Evolutionary conservation across 225 moss, liverwort and hornwort genomes (phyloP), one percentile per base, ranked within the genome.

Genomic region (Sphagnum tenellum): DNA sequence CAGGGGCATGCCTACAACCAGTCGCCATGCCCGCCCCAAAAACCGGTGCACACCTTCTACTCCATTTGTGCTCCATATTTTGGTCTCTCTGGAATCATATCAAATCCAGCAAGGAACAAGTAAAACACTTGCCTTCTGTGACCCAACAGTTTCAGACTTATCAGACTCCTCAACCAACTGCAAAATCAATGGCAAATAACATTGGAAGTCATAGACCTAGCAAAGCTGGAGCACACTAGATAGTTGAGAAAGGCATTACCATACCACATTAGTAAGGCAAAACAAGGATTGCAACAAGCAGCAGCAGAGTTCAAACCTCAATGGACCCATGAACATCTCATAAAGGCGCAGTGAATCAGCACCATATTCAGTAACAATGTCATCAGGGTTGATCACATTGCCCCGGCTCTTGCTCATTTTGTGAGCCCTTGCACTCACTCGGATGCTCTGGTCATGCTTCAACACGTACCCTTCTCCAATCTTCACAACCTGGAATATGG

Each of bases 361-460:
- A 54, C 92, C 96, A 67, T 90, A 92, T 62, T 90, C 86, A n/a
- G 57, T 71, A 45, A 98, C 90, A 14, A 92, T 74, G 73, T 98
- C 96, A 51, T 98, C 96, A 49, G 96, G 96, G 56, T 98, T 98
- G 67, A 98, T 74, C 45, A 98, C 96, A 68, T 98, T 98, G 54
- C 96, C 96, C 61, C 96, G 82, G 62, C 96, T 98, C 79, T 98
- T 98, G 77, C 96, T 98, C 96, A 98, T 98, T 82, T 98, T 98
- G 68, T 90, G 85, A 46, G 92, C 92, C 76, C 90, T 92, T 49
- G 96, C 88, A 69, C 62, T 92, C 61, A 92, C 88, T 14, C 87
- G 76, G n/a, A 92, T 76, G 44, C 72, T 83, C 62, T 79, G 50
- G 69, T 98, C 83, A 66, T 67, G 67, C 77, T 92, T 90, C 46